Evolutionary conservation across 1,139 yeast genomes (phyloP), one percentile per base, ranked within the genome.

Genomic region (Taphrina betulina): DNA sequence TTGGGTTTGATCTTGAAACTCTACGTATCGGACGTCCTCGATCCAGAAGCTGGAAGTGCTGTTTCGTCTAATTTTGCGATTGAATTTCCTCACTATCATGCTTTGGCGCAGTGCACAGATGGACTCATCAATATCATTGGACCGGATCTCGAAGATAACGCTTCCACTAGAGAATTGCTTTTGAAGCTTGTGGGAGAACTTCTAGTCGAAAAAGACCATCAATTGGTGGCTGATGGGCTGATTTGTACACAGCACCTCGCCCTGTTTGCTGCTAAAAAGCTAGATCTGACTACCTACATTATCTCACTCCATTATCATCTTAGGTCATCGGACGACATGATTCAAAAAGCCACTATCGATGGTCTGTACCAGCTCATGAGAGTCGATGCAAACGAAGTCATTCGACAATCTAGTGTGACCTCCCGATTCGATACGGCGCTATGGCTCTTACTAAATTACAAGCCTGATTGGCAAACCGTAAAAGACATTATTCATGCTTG

Each of bases 11-110:
- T 86, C 53, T 74, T 74, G 46, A 69, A 68, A 16, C 65, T 83
- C 1, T 76, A 77, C 64, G 61, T 74, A 0, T 72, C 77, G 57
- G 89, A 82, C 60, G 66, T 74, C 0, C 88, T 78, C 66, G 83
- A 86, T 14, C 68, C 70, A 12, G 75, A 72, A 59, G 72, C 77
- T 3, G 60, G 69, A 2, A 73, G 77, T 0, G 69, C 74, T 0
- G 68, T 77, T 10, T 69, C 76, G 14, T 72, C 78, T 26, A 79
- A 80, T 61, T 67, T 79, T 59, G 79, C 78, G 58, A 67, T 70
- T 38, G 74, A 74, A 33, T 68, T 68, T 37, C 71, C 77, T 33
- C 71, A 79, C 0, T 68, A 71, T 38, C 63, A 66, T 1, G 71
- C 72, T 1, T 66, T 78, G 23, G 72, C 75, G 0, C 70, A 72